Evolutionary conservation across 495 filamentous ascomycete species (phyloP).

Genomic region (Tuber brumale): DNA sequence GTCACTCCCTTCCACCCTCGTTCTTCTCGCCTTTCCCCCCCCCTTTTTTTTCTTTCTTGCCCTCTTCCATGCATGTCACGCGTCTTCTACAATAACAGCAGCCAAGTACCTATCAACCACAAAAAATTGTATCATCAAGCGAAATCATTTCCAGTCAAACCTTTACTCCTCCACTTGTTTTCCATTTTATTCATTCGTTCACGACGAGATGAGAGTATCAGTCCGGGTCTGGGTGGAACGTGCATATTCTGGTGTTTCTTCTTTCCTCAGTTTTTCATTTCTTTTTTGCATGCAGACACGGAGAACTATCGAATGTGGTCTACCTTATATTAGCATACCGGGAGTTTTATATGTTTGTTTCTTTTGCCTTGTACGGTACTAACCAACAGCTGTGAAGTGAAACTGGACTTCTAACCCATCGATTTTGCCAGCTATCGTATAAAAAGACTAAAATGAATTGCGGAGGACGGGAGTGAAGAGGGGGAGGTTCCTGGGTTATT

Average conservation of each 20-base stretch:
- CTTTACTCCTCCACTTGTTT: neutral
- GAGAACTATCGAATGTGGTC: neutral
- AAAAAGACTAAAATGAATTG: neutral
- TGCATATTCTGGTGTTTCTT: neutral
- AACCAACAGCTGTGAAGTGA: neutral
- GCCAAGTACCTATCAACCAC: neutral
- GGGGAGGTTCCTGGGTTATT: neutral
- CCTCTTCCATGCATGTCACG: neutral
- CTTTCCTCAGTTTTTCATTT: neutral
- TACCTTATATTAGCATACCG: neutral
- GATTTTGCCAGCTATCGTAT: neutral
- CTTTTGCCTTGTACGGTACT: neutral
- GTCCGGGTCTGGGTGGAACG: neutral
- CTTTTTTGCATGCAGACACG: neutral
- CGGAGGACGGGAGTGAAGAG: neutral
- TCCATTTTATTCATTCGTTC: neutral
- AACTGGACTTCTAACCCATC: neutral
- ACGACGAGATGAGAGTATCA: neutral
- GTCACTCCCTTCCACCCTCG: slow-evolving; percentile 5
- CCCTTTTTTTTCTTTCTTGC: neutral
- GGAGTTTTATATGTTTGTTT: neutral
- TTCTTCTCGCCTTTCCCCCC: slow-evolving; percentile 2
- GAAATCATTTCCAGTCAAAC: neutral
- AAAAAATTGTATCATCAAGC: neutral
- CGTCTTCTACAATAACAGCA: neutral